Evolutionary conservation across 768 basidiomycete genomes (phyloP).

Genomic region (Psilocybe subaeruginosa): DNA sequence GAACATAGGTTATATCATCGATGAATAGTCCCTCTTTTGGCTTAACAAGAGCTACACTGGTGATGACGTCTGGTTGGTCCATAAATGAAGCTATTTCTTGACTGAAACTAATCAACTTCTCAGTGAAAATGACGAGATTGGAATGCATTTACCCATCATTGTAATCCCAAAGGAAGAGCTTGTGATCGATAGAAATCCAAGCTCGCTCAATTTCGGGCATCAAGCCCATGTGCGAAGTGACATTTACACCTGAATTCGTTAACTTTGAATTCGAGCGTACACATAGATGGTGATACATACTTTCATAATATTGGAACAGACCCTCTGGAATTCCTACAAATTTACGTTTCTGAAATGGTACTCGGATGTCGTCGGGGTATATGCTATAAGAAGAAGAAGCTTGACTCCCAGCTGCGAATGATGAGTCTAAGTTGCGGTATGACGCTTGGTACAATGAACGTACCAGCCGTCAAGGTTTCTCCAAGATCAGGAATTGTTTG

Average conservation of each 20-base stretch:
- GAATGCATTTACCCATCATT: slow-evolving; percentile 73
- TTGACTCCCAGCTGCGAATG: slow-evolving; percentile 55
- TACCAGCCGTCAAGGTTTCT: slow-evolving; percentile 66
- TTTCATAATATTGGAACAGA: slow-evolving; percentile 78
- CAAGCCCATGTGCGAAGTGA: slow-evolving; percentile 85
- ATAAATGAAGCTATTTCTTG: slow-evolving; percentile 91
- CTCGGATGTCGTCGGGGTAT: slow-evolving; percentile 75
- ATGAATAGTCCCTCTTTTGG: slow-evolving; percentile 89
- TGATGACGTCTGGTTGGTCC: slow-evolving; percentile 89
- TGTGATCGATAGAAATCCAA: slow-evolving; percentile 95
- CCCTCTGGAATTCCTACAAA: slow-evolving; percentile 79
- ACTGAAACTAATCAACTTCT: slow-evolving; percentile 37
- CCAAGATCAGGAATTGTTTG: slow-evolving; percentile 77
- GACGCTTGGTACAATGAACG: slow-evolving; percentile 24
- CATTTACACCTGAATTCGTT: slow-evolving; percentile 53
- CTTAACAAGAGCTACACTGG: slow-evolving; percentile 84
- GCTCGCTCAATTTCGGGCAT: slow-evolving; percentile 92
- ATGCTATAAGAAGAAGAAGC: slow-evolving; percentile 81
- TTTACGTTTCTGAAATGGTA: slow-evolving; percentile 79
- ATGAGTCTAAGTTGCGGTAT: slow-evolving; percentile 10
- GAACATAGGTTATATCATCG: slow-evolving; percentile 86
- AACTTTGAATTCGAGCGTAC: slow-evolving; percentile 11
- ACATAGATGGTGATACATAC: slow-evolving; percentile 39
- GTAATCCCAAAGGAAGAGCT: slow-evolving; percentile 97
- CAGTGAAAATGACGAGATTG: neutral